Evolutionary conservation across 2,329 filamentous ascomycete genomes (phyloP).

Genomic region (Phaeophleospora eucalypticola): DNA sequence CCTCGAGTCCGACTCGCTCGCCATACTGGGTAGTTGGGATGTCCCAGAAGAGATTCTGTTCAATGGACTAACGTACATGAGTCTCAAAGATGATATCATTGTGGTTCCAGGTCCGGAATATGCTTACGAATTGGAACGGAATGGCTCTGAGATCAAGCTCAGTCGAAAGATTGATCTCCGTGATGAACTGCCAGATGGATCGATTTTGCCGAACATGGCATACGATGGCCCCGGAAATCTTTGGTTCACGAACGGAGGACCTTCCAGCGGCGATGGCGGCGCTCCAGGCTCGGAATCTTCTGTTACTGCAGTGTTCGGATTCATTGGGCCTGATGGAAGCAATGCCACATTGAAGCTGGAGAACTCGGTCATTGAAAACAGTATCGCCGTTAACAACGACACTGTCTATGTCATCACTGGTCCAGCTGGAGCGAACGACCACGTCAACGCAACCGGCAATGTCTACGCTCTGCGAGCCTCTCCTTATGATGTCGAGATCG

Average conservation of each 20-base stretch:
- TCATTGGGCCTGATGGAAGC: neutral
- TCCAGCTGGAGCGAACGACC: slow-evolving; percentile 1
- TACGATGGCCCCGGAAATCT: slow-evolving; percentile 2
- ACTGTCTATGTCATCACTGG: slow-evolving; percentile 3
- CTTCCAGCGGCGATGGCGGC: neutral
- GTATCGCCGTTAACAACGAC: neutral
- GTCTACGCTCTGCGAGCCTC: neutral
- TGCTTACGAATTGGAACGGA: neutral
- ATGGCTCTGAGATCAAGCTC: neutral
- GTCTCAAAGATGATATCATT: no score
- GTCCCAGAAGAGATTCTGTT: neutral
- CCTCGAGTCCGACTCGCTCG: neutral
- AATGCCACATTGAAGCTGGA: neutral
- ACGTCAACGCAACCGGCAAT: slow-evolving; percentile 1
- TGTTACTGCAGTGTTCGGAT: neutral
- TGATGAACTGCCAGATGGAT: neutral
- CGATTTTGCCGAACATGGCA: neutral
- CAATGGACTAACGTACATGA: neutral
- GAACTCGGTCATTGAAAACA: slow-evolving; percentile 1
- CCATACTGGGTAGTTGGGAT: neutral
- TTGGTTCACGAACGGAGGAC: slow-evolving; percentile 1
- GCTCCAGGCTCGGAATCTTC: neutral
- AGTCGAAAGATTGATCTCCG: neutral
- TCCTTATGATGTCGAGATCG: neutral
- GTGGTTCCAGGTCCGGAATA: no score